A percentile compares a stretch with the other conserved stretches of the same genome.
Evolutionary conservation across 2,329 filamentous ascomycete species (phyloP).

Genomic region (Beauveria sp.): DNA sequence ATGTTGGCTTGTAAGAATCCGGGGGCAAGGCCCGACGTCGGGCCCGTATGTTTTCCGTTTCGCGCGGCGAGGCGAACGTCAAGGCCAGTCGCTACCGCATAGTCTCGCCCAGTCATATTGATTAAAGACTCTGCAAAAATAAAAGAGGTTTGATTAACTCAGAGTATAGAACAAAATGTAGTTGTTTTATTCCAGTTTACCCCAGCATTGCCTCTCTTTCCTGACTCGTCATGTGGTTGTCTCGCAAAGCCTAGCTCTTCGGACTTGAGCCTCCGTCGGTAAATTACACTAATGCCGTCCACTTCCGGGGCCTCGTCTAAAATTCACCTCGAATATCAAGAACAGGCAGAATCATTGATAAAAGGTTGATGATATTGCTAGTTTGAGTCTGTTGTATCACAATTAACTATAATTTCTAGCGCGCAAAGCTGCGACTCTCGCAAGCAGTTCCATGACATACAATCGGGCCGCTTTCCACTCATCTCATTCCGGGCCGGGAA

Average conservation of each 20-base stretch:
- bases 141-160: not conserved
- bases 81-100: slow-evolving; percentile 20
- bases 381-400: not conserved
- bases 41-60: slow-evolving; percentile 28
- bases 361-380: not conserved
- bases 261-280: slow-evolving; percentile 1
- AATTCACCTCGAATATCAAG: not conserved
- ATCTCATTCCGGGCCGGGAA: not conserved
- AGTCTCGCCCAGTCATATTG: not conserved
- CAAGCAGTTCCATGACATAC: not conserved
- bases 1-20: slow-evolving; percentile 55
- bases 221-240: not conserved
- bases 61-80: slow-evolving; percentile 37
- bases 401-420: not conserved
- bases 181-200: not conserved
- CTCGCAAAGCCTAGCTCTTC: not conserved
- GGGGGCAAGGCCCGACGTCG: slow-evolving; percentile 48
- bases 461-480: not conserved
- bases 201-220: not conserved
- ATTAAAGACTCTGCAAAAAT: not conserved
- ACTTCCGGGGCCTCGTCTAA: not conserved
- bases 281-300: not conserved
- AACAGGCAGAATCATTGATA: not conserved
- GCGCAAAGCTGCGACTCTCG: not conserved
- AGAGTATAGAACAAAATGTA: not conserved